Evolutionary conservation across 192 early-diverging fungal species (phyloP), one percentile per base, ranked within the genome.

Genomic region (Coemansia sp.): DNA sequence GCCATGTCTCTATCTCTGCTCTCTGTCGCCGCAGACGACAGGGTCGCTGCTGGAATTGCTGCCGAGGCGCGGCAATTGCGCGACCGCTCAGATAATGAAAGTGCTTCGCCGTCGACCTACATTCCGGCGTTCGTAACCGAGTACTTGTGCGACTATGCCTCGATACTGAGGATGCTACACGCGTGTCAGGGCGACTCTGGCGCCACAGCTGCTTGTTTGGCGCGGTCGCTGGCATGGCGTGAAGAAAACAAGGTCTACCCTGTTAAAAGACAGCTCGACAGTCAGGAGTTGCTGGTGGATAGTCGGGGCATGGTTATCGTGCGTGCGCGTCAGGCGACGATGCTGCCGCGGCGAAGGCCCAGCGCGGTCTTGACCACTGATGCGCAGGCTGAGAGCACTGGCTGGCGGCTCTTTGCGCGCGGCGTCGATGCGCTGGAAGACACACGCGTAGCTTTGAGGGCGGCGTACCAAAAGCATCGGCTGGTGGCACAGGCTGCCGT

Each of bases 241-340:
- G 73, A 82, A 43, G 53, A 36, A 19, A 60, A 59, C 62, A 82
- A 82, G 32, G 67, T 82, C 19, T 82, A 82, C 25, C 79, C 79
- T 11, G 63, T 43, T 0, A 54, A 59, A 25, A 61, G 62, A 12
- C 25, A 24, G 17, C 25, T 46, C 7, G 39, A 14, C 37, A n/a
- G 20, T 37, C 22, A 59, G 24, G 36, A 29, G 12, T 46, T 79
- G 24, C 12, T 67, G 0, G 63, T 64, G 2, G 71, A 79, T 39
- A 15, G n/a, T 6, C 62, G 42, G 12, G 79, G 79, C 2, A 32
- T 61, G 53, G 64, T 82, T 4, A 22, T 75, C 17, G 70, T 82
- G 19, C 70, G 62, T 20, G 62, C 70, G 36, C 59, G 65, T 6
- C 73, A 70, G 47, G 68, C 73, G 6, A 54, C 70, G 9, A 27